Conservation (phyloP, 2,329 filamentous ascomycete species). For the Stagonosporopsis cucurbitacearum region DNA sequence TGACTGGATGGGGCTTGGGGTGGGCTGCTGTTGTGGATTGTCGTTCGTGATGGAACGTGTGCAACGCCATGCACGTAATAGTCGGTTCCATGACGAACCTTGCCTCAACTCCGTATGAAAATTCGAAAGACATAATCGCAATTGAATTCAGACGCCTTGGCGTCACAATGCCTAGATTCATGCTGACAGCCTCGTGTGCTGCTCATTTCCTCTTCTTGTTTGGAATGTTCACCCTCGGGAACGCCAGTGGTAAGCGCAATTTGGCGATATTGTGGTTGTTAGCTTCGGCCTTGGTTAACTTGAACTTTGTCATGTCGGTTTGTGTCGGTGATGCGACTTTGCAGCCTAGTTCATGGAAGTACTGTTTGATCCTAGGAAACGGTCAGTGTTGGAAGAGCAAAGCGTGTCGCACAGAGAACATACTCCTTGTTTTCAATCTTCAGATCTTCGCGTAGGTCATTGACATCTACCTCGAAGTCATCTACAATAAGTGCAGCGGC, state of each 20-base stretch:
- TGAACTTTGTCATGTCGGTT: conserved; percentile 57
- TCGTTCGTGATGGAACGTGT: conserved; percentile 2
- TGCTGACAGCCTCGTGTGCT: conserved; percentile 2
- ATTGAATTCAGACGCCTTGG: conserved; percentile 5
- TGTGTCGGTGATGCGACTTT: conserved; percentile 60
- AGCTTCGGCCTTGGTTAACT: conserved; percentile 65
- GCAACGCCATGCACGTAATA: background rate
- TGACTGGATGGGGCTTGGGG: conserved; percentile 9
- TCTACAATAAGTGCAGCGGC: conserved; percentile 75
- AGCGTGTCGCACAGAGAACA: conserved; percentile 7
- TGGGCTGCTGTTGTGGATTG: background rate
- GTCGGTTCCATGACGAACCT: background rate
- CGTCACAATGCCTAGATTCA: conserved; percentile 5
- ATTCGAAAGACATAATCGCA: background rate
- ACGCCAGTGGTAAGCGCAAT: conserved; percentile 78
- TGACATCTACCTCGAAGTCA: conserved; percentile 74
- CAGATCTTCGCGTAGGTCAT: conserved; percentile 73
- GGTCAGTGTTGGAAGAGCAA: conserved; percentile 16
- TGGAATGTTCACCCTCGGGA: conserved; percentile 66
- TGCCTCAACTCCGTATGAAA: conserved; percentile 2
- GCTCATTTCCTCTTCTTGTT: conserved; percentile 26
- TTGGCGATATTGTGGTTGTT: conserved; percentile 71
- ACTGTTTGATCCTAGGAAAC: conserved; percentile 63
- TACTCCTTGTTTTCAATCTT: conserved; percentile 72
- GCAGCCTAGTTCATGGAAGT: conserved; percentile 79